Conservation (phyloP, 306 rosid species). For the Phaseolus lunatus region DNA sequence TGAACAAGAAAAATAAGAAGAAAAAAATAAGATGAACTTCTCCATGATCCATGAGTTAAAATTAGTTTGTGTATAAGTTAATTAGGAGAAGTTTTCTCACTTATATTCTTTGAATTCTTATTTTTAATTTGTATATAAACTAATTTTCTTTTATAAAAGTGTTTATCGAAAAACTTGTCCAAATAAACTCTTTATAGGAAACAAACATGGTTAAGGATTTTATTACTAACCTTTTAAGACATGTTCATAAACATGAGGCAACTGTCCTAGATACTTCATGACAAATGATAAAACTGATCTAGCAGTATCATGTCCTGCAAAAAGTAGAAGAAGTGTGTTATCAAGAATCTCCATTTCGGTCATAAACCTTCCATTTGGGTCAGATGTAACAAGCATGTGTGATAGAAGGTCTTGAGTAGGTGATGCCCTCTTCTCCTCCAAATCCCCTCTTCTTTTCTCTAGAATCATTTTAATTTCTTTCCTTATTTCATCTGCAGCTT, state of each 20-base stretch:
- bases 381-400: conserved; percentile 52
- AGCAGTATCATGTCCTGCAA: conserved; percentile 59
- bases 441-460: conserved; percentile 51
- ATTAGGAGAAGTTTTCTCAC: no score
- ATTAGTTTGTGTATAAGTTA: no score
- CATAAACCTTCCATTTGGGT: conserved; percentile 50
- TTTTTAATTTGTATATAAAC: no score
- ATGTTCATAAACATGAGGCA: conserved; percentile 56
- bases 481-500: conserved; percentile 47
- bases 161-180: no score
- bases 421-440: conserved; percentile 49
- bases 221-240: conserved; percentile 50
- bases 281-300: conserved; percentile 52
- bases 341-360: conserved; percentile 54
- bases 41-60: no score
- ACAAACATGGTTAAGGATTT: neutral
- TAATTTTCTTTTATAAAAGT: no score
- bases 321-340: conserved; percentile 52
- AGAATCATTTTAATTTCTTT: conserved; percentile 42
- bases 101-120: no score
- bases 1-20: no score
- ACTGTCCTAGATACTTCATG: conserved; percentile 55
- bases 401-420: conserved; percentile 56
- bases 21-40: no score
- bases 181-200: neutral